Base-by-base conservation (phyloP, 208 protist genomes). In the Leishmania martiniquensis region DNA sequence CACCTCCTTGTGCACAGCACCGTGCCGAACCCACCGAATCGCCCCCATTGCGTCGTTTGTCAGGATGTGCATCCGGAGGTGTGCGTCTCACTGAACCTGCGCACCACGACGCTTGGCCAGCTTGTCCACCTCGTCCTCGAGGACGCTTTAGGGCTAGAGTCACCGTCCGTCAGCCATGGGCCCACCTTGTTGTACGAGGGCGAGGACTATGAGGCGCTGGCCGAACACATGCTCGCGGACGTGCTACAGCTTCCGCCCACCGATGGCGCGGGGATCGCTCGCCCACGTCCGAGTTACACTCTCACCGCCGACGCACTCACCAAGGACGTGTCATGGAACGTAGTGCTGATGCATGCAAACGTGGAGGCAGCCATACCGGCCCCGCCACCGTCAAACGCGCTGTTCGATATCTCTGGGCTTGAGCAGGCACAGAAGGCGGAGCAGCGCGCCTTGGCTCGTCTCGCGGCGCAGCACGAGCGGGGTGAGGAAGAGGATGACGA, bases 171-270 rank as follows among this genome's bases (percentile, higher is more conserved):
- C 55, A 87, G 77, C 32, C 63, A 76, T 52, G 86, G 80, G 13
- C 34, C 80, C 1, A 85, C 68, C n/a, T 66, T 95, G 45, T 12
- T 97, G 10, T 97, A 94, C 76, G 94, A 97, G 55, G 85, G 85
- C 34, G 93, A 91, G 44, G 91, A 93, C 74, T 96, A 92, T 75
- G 91, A 97, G 51, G 81, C 45, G 5, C 76, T 97, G 42, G 84
- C 76, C 0, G 76, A 45, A 22, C 69, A 57, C 20, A 55, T 76
- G 25, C 86, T 97, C 25, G 62, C 60, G 44, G 83, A 76, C 10
- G 57, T 66, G 60, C 55, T 66, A 57, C 74, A 37, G 54, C 60
- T 60, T 4, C 12, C 44, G 20, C 45, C 59, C 3, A 12, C 39
- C 49, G 45, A 29, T 9, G 51, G 15, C 17, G 65, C 34, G 5